A percentile compares a stretch with the other conserved stretches of the same genome.
phyloP scores from a whole-genome alignment of 306 rosid species.

The Aeschynomene evenia region DNA sequence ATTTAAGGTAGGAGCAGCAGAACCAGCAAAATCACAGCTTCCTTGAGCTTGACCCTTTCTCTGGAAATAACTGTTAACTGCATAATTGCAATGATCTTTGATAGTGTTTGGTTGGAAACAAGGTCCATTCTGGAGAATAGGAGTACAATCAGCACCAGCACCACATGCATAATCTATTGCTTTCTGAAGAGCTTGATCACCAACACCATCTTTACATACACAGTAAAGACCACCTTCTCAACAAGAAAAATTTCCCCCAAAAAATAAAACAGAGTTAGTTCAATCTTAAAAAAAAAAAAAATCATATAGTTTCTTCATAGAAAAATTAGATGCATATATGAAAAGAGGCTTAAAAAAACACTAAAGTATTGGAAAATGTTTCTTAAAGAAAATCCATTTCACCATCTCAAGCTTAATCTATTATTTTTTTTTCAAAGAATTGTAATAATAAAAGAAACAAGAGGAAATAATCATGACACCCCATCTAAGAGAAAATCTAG shows the following conservation, averaged over 20 bases:
- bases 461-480: background rate
- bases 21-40: slow-evolving; percentile 80
- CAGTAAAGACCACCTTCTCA: slow-evolving; percentile 70
- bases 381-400: slow-evolving; percentile 9
- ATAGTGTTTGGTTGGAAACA: slow-evolving; percentile 84
- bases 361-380: background rate
- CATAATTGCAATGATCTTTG: slow-evolving; percentile 85
- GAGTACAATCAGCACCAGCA: slow-evolving; percentile 86
- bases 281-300: slow-evolving; percentile 31
- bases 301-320: slow-evolving; percentile 1
- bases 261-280: background rate
- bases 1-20: slow-evolving; percentile 45
- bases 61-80: slow-evolving; percentile 91
- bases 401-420: background rate
- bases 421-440: background rate
- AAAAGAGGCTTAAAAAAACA: background rate
- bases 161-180: slow-evolving; percentile 94
- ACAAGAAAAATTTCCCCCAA: background rate
- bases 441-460: background rate
- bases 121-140: slow-evolving; percentile 60
- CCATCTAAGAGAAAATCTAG: background rate
- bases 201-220: slow-evolving; percentile 73
- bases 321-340: background rate
- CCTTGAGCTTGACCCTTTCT: slow-evolving; percentile 60
- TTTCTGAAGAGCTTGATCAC: slow-evolving; percentile 73